phyloP scores from a whole-genome alignment of 2,329 filamentous ascomycete genomes.

The Rhinocladiella similis region DNA sequence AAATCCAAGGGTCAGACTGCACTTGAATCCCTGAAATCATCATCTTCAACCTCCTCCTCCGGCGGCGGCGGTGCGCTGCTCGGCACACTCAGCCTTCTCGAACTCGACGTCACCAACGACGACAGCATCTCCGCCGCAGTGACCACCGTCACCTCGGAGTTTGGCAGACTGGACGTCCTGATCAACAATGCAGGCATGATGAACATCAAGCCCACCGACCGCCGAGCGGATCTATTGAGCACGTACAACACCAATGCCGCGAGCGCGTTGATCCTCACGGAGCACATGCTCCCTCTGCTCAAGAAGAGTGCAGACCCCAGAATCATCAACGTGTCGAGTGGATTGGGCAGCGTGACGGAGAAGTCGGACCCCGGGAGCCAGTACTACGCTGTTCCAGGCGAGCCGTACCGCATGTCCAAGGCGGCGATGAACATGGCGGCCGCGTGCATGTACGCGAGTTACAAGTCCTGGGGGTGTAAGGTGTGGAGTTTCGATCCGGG shows the following conservation, averaged over 20 bases:
- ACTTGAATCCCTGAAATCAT: background rate
- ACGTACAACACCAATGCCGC: background rate
- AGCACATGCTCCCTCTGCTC: background rate
- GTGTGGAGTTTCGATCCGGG: background rate
- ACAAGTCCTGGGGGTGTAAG: background rate
- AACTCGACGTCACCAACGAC: constrained; percentile 53
- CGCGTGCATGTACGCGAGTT: background rate
- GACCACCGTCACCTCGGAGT: constrained; percentile 56
- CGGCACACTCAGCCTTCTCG: constrained; percentile 18
- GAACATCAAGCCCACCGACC: background rate
- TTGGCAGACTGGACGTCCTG: constrained; percentile 40
- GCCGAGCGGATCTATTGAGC: background rate
- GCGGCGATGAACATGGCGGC: background rate
- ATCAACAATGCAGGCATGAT: constrained; percentile 30
- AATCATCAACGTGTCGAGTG: background rate
- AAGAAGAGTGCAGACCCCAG: background rate
- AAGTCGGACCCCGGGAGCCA: background rate
- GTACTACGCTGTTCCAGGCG: background rate
- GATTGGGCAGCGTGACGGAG: background rate
- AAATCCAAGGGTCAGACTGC: constrained; percentile 31
- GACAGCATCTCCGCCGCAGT: constrained; percentile 54
- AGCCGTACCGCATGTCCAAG: background rate
- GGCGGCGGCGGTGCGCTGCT: constrained; percentile 30
- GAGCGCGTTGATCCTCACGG: background rate
- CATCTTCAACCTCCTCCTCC: constrained; percentile 2